Evolutionary conservation across 805 yeast species (phyloP).

Genomic region (Ogataea pini): DNA sequence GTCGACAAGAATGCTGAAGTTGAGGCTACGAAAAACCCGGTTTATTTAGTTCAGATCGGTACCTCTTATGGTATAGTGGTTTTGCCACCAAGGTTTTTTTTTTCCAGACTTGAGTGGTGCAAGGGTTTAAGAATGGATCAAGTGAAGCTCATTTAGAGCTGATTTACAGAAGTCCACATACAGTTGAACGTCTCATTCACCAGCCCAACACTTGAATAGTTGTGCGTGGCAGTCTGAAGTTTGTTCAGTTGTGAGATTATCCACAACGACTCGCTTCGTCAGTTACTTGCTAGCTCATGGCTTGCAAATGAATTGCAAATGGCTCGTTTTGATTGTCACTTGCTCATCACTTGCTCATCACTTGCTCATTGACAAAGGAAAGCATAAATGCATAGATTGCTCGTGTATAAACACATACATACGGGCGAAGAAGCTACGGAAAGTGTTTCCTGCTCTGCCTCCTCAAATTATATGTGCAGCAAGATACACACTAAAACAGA

Average conservation of each 20-base stretch:
- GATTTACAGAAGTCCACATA: too few relatives aligned
- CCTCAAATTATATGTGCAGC: constrained; percentile 4
- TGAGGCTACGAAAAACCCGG: too few relatives aligned
- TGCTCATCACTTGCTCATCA: neutral
- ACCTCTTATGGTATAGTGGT: constrained; percentile 1
- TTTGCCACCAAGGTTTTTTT: constrained; percentile 17
- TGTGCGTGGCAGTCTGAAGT: too few relatives aligned
- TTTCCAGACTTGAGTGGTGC: neutral
- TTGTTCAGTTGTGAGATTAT: too few relatives aligned
- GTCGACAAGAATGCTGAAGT: too few relatives aligned
- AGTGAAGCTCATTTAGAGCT: too few relatives aligned
- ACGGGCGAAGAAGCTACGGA: constrained; percentile 3
- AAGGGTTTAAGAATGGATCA: neutral
- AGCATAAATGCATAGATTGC: constrained; percentile 11
- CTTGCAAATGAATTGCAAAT: too few relatives aligned
- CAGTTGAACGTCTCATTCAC: too few relatives aligned
- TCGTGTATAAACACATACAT: constrained; percentile 9
- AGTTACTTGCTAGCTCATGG: too few relatives aligned
- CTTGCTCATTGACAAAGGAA: constrained; percentile 4
- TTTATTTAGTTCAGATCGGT: neutral
- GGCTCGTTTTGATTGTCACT: too few relatives aligned
- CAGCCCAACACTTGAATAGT: too few relatives aligned
- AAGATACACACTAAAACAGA: constrained; percentile 10
- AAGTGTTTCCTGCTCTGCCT: neutral
- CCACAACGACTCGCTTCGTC: neutral